phyloP scores from a whole-genome alignment of 2,329 filamentous ascomycete genomes.

The Exophiala aquamarina region DNA sequence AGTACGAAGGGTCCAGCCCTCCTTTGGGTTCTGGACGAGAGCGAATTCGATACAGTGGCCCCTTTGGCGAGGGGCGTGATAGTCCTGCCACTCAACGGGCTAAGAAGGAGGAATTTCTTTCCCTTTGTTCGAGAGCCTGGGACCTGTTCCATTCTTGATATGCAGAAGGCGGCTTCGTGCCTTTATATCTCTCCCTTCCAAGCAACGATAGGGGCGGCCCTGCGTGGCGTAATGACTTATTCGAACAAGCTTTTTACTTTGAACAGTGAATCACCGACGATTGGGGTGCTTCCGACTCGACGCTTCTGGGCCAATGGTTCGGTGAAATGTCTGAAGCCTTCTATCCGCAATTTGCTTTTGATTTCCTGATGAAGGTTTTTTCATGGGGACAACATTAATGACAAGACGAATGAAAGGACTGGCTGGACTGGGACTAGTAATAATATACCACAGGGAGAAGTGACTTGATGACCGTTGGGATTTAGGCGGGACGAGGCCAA shows the following conservation, averaged over 20 bases:
- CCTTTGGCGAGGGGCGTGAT: conserved; percentile 78
- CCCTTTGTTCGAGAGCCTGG: conserved; percentile 86
- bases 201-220: conserved; percentile 5
- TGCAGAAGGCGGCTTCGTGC: background rate
- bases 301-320: background rate
- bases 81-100: conserved; percentile 77
- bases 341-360: background rate
- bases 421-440: conserved; percentile 25
- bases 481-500: background rate
- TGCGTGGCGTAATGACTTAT: conserved; percentile 12
- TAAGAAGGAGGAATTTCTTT: conserved; percentile 92
- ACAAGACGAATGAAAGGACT: conserved; percentile 14
- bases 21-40: conserved; percentile 75
- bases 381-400: background rate
- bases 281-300: background rate
- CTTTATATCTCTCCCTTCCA: conserved; percentile 1
- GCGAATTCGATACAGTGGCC: conserved; percentile 55
- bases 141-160: conserved; percentile 89
- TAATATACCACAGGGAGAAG: conserved; percentile 9
- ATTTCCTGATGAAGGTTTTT: background rate
- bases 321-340: background rate
- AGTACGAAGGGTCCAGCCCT: conserved; percentile 91
- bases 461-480: no score
- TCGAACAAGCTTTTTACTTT: background rate
- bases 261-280: background rate